phyloP scores from a whole-genome alignment of 176 grass and related monocot species.

The Lolium perenne region DNA sequence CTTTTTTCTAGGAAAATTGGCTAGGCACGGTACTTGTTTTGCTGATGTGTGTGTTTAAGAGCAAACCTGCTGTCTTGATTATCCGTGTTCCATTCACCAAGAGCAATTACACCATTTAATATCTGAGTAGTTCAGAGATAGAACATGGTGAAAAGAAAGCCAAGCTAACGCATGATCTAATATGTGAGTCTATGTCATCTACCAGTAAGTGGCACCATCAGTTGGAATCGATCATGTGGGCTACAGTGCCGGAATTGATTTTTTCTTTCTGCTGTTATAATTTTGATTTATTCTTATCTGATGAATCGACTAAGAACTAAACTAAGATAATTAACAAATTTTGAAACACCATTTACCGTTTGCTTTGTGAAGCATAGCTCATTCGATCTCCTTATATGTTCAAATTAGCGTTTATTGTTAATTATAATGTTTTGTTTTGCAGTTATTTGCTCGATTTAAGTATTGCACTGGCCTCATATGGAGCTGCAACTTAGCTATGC shows the following conservation, averaged over 20 bases:
- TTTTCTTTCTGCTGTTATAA: background rate
- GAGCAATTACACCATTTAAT: background rate
- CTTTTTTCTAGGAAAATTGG: background rate
- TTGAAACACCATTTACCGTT: background rate
- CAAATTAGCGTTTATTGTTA: background rate
- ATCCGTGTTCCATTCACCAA: background rate
- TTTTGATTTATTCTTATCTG: background rate
- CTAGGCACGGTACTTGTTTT: background rate
- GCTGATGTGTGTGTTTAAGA: slow-evolving; percentile 21
- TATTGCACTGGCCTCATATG: slow-evolving; percentile 75
- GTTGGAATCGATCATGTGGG: slow-evolving; percentile 6
- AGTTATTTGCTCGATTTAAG: slow-evolving; percentile 75
- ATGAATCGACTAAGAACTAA: background rate
- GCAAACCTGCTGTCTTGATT: background rate
- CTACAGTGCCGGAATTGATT: background rate
- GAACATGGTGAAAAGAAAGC: background rate
- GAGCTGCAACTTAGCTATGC: slow-evolving; percentile 79
- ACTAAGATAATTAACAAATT: background rate
- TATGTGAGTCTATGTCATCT: slow-evolving; percentile 16
- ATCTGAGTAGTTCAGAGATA: slow-evolving; percentile 1
- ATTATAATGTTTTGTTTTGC: slow-evolving; percentile 48
- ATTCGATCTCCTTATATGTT: background rate
- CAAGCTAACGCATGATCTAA: background rate
- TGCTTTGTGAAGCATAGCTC: background rate
- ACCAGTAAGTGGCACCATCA: background rate